Evolutionary conservation across 306 rosid genomes (phyloP).

Genomic region (Acacia melanoxylon): DNA sequence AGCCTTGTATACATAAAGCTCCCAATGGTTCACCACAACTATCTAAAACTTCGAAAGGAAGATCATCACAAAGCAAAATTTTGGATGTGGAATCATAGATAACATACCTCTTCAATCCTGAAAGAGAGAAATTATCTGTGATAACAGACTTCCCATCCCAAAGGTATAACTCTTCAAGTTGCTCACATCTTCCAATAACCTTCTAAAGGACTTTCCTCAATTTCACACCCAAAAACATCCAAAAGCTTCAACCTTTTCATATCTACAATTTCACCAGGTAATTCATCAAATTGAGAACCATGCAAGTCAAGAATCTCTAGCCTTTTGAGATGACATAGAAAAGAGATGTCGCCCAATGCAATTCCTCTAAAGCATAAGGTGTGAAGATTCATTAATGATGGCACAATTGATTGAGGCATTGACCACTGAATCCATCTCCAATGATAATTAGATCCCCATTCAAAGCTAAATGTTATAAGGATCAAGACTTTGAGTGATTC

Average conservation of each 20-base stretch:
- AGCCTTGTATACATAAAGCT: neutral
- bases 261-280: no score
- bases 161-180: neutral
- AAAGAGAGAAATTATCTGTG: neutral
- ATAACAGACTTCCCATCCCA: fast-evolving
- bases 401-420: no score
- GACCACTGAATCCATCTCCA: no score
- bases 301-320: no score
- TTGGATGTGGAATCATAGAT: neutral
- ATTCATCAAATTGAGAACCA: no score
- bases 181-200: neutral
- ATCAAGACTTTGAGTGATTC: neutral
- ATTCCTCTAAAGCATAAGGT: no score
- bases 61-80: no score
- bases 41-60: neutral
- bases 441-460: neutral
- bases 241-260: no score
- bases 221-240: no score
- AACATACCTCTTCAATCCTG: neutral
- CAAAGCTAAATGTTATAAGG: neutral
- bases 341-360: no score
- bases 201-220: neutral
- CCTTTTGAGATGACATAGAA: no score
- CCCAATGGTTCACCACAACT: neutral
- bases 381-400: no score